phyloP scores from a whole-genome alignment of 164 flowering plant species.

The grape (Vitis vinifera) region ASM3070453v1 NC_081808.1:19788501-19789000 shows the following conservation, averaged over 20 bases:
- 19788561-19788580: constrained; percentile 91
- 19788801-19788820: neutral
- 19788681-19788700: constrained; percentile 93
- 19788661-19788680: constrained; percentile 91
- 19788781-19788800: constrained; percentile 11
- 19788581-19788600: constrained; percentile 88
- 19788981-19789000: constrained; percentile 95
- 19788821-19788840: neutral
- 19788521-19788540: neutral
- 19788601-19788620: constrained; percentile 89
- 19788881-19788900: too few species aligned
- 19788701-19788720: constrained; percentile 93
- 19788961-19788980: constrained; percentile 96
- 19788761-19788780: constrained; percentile 93
- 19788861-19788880: too few species aligned
- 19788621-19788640: constrained; percentile 94
- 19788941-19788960: neutral
- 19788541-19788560: constrained; percentile 83
- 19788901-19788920: too few species aligned
- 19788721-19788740: constrained; percentile 91
- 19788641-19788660: constrained; percentile 90
- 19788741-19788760: constrained; percentile 80
- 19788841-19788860: too few species aligned
- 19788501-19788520: too few species aligned
- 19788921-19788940: neutral